These are phyloP conservation scores for Chaetomium strumarium DNA, from an alignment of 2,329 filamentous ascomycete species.

Conservation along the genomic window DNA sequence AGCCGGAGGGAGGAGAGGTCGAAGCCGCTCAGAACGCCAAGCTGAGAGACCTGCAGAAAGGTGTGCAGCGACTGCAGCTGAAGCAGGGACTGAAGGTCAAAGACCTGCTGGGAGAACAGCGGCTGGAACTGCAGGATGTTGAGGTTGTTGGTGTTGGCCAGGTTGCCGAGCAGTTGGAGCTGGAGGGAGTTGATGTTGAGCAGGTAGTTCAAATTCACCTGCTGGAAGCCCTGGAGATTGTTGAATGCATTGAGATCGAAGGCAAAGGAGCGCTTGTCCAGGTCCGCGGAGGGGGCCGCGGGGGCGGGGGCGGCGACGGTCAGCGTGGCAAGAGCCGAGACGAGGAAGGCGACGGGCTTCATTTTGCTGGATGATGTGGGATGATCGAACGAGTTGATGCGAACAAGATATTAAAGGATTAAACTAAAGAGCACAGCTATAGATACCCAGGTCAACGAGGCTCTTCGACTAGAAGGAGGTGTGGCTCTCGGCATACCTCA, in stretches of 20 bases:
- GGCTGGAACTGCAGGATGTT: slow-evolving; percentile 38
- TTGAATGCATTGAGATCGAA: slow-evolving; percentile 41
- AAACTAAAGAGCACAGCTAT: slow-evolving; percentile 40
- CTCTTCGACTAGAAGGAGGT: background rate
- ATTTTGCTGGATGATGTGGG: slow-evolving; percentile 35
- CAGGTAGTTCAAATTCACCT: slow-evolving; percentile 39
- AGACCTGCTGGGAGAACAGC: slow-evolving; percentile 36
- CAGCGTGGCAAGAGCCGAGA: slow-evolving; percentile 40
- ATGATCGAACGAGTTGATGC: slow-evolving; percentile 25
- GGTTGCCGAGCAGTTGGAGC: slow-evolving; percentile 37
- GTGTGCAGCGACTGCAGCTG: slow-evolving; percentile 38
- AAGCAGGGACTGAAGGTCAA: slow-evolving; percentile 37
- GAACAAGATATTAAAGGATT: slow-evolving; percentile 31
- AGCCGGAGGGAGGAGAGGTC: slow-evolving; percentile 26
- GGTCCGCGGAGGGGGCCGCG: slow-evolving; percentile 26
- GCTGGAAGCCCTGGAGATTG: slow-evolving; percentile 36
- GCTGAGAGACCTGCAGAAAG: slow-evolving; percentile 31
- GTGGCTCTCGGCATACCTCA: slow-evolving; percentile 29
- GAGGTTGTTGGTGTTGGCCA: slow-evolving; percentile 41
- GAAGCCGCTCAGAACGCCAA: slow-evolving; percentile 28
- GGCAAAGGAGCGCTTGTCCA: slow-evolving; percentile 32
- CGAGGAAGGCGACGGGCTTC: slow-evolving; percentile 43
- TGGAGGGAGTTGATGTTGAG: slow-evolving; percentile 42
- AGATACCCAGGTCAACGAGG: background rate
- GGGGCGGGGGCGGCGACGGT: slow-evolving; percentile 40